A percentile compares a stretch with the other conserved stretches of the same genome.
Conservation (phyloP, 2,329 filamentous ascomycete genomes). For the Metarhizium anisopliae region DNA sequence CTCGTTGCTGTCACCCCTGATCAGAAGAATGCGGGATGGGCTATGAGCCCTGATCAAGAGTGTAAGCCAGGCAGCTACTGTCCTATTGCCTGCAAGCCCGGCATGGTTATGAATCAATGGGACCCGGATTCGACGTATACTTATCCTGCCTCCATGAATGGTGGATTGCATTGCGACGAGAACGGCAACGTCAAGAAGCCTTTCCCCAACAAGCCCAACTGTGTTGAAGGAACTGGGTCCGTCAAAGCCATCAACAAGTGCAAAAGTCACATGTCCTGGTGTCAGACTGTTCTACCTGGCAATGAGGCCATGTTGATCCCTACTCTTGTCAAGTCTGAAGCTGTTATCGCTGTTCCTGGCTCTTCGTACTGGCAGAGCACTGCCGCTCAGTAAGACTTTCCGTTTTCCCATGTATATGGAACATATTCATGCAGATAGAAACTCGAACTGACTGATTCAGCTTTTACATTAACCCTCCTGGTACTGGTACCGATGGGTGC, state of each 20-base stretch:
- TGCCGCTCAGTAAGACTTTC: conserved; percentile 56
- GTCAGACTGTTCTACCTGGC: conserved; percentile 70
- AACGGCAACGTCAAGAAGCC: conserved; percentile 59
- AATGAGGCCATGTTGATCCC: conserved; percentile 79
- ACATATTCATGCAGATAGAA: background rate
- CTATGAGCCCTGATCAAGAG: conserved; percentile 65
- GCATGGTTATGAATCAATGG: conserved; percentile 74
- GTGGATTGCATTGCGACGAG: conserved; percentile 63
- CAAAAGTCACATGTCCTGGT: conserved; percentile 56
- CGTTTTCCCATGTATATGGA: background rate
- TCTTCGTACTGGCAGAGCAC: conserved; percentile 62
- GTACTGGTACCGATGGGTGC: conserved; percentile 54
- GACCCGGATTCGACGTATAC: conserved; percentile 59
- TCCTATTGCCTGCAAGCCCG: conserved; percentile 67
- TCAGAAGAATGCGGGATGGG: conserved; percentile 63
- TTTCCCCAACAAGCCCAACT: conserved; percentile 59
- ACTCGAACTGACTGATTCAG: conserved; percentile 29
- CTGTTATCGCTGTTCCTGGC: conserved; percentile 62
- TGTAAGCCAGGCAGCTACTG: conserved; percentile 63
- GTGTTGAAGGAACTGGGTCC: conserved; percentile 57
- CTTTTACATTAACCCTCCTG: conserved; percentile 72
- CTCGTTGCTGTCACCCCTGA: conserved; percentile 59
- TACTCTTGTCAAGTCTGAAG: conserved; percentile 49
- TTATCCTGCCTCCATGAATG: conserved; percentile 66
- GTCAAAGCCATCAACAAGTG: conserved; percentile 60